Percentiles rank a stretch among this genome's conserved stretches.
These are phyloP conservation scores for Zizania palustris DNA, from an alignment of 202 grass and related monocot genomes.

Conservation along the genomic window DNA sequence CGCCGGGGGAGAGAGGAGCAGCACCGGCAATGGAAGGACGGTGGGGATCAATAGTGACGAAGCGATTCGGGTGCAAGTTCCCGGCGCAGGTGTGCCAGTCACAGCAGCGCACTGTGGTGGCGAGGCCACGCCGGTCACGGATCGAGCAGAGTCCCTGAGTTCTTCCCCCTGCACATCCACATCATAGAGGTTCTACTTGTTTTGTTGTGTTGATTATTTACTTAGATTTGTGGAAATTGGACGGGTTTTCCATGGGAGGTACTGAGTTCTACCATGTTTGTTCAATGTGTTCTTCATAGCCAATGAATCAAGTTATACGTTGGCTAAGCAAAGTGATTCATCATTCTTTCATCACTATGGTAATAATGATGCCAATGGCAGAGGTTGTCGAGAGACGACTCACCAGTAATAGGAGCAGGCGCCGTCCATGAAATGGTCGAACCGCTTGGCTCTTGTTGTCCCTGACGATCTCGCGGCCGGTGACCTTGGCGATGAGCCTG, in stretches of 20 bases:
- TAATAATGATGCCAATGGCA: conserved; percentile 1
- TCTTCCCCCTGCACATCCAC: conserved; percentile 30
- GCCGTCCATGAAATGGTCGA: conserved; percentile 93
- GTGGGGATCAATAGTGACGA: conserved; percentile 64
- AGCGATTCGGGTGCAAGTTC: conserved; percentile 87
- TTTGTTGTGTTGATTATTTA: conserved; percentile 60
- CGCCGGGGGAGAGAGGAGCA: conserved; percentile 18
- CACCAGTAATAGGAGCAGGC: conserved; percentile 93
- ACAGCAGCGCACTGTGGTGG: conserved; percentile 74
- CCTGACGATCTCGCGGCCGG: conserved; percentile 74
- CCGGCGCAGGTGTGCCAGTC: conserved; percentile 91
- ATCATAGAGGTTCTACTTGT: conserved; percentile 43
- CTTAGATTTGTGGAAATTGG: conserved; percentile 55
- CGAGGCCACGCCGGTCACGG: conserved; percentile 63
- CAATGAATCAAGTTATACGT: not conserved
- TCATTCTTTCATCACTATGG: not conserved
- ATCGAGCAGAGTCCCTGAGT: conserved; percentile 63
- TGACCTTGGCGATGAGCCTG: conserved; percentile 87
- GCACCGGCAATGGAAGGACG: conserved; percentile 32
- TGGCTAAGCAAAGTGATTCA: conserved; percentile 16
- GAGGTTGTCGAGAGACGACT: conserved; percentile 16
- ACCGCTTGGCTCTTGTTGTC: conserved; percentile 94
- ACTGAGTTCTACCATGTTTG: conserved; percentile 26
- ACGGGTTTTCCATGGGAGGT: not conserved
- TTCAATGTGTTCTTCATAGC: conserved; percentile 5